phyloP scores from a whole-genome alignment of 202 grass and related monocot genomes.

The Eragrostis tef region DNA sequence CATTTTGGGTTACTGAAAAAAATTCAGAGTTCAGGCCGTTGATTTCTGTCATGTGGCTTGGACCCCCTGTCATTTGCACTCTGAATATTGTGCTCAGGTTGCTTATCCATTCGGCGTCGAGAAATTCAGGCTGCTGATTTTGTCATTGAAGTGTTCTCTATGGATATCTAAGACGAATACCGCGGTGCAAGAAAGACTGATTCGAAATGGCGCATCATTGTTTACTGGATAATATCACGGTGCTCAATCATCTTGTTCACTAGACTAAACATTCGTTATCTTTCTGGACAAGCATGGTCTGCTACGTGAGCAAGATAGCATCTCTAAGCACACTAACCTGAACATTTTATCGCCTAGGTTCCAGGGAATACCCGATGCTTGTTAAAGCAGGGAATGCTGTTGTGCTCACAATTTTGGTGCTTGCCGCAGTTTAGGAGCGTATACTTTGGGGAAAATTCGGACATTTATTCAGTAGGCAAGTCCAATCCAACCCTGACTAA shows the following conservation, averaged over 20 bases:
- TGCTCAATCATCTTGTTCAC: conserved; percentile 36
- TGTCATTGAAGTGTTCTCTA: neutral
- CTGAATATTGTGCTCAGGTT: neutral
- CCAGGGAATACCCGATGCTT: conserved; percentile 36
- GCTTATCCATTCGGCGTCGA: neutral
- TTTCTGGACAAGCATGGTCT: conserved; percentile 36
- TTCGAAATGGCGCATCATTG: conserved; percentile 8
- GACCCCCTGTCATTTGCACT: too few species aligned
- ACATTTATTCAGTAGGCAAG: conserved; percentile 12
- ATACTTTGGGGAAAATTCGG: conserved; percentile 23
- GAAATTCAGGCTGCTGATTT: neutral
- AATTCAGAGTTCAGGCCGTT: neutral
- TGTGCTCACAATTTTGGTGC: neutral
- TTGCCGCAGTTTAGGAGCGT: neutral
- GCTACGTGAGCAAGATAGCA: conserved; percentile 12
- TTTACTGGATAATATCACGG: neutral
- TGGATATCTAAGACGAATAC: neutral
- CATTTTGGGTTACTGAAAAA: neutral
- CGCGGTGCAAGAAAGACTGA: neutral
- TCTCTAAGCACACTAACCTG: conserved; percentile 21
- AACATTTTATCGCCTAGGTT: conserved; percentile 12
- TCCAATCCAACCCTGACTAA: neutral
- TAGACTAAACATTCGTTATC: conserved; percentile 32
- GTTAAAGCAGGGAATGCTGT: too few species aligned
- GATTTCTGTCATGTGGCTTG: neutral